Conservation (phyloP, 2,329 filamentous ascomycete genomes). For the Xylariaceae sp. region DNA sequence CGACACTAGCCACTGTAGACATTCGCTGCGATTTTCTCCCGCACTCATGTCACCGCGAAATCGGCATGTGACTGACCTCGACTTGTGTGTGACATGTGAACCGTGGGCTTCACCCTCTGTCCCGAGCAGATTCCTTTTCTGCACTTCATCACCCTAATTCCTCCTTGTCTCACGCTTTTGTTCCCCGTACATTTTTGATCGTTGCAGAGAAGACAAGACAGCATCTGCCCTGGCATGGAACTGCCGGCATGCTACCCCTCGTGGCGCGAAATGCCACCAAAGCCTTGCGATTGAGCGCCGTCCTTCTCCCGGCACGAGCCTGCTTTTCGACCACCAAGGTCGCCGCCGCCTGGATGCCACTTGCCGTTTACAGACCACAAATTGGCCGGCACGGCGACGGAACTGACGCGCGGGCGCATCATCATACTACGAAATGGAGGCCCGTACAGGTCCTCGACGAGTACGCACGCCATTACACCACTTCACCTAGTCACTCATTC, state of each 20-base stretch:
- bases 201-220: background rate
- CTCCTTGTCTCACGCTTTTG: background rate
- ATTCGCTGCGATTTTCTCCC: too few species aligned
- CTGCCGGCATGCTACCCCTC: constrained; percentile 42
- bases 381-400: constrained; percentile 15
- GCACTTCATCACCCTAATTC: background rate
- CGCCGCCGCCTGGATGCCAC: background rate
- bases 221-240: constrained; percentile 32
- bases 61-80: background rate
- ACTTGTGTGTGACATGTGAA: background rate
- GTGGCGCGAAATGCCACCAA: constrained; percentile 45
- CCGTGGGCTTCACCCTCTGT: background rate
- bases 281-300: constrained; percentile 29
- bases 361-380: constrained; percentile 13
- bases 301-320: constrained; percentile 2
- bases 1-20: too few species aligned
- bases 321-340: constrained; percentile 1
- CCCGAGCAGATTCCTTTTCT: background rate
- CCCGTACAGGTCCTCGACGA: constrained; percentile 62
- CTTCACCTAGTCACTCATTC: constrained; percentile 3
- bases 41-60: background rate
- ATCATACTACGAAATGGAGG: constrained; percentile 49
- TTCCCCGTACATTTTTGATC: background rate
- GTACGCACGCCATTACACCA: constrained; percentile 42
- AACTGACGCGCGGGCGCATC: constrained; percentile 25